Evolutionary conservation across 2,329 filamentous ascomycete species (phyloP).

Genomic region (Aspergillus jensenii): DNA sequence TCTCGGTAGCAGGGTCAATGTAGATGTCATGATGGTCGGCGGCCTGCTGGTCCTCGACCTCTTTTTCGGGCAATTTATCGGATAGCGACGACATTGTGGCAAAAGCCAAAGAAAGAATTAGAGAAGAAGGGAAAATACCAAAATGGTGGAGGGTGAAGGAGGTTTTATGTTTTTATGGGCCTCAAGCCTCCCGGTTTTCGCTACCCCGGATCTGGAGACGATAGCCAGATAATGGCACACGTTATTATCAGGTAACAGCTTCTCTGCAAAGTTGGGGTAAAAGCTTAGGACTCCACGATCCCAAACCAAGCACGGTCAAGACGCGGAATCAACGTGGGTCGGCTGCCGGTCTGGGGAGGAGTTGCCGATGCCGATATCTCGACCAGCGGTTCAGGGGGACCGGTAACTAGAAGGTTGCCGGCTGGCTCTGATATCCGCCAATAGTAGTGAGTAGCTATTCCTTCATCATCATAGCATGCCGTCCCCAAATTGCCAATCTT

Average conservation of each 20-base stretch:
- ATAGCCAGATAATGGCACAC: neutral
- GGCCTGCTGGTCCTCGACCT: neutral
- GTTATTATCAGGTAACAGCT: neutral
- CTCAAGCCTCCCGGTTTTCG: neutral
- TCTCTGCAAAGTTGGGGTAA: neutral
- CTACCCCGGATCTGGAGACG: neutral
- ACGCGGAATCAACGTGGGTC: neutral
- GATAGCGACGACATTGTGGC: constrained; percentile 4
- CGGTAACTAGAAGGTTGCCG: neutral
- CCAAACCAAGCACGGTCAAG: neutral
- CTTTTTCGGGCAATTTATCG: constrained; percentile 1
- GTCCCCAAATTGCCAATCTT: neutral
- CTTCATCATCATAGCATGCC: neutral
- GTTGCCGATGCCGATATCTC: neutral
- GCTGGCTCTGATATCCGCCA: neutral
- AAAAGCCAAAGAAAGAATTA: neutral
- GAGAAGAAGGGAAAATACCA: neutral
- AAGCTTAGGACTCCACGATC: neutral
- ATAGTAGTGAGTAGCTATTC: neutral
- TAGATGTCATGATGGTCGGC: constrained; percentile 8
- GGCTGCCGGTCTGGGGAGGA: neutral
- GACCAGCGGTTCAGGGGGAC: neutral
- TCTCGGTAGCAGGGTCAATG: constrained; percentile 12
- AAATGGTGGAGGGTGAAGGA: neutral
- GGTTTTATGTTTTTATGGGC: neutral